phyloP scores from a whole-genome alignment of 2,329 filamentous ascomycete species.

The Calonectria leucothoes region DNA sequence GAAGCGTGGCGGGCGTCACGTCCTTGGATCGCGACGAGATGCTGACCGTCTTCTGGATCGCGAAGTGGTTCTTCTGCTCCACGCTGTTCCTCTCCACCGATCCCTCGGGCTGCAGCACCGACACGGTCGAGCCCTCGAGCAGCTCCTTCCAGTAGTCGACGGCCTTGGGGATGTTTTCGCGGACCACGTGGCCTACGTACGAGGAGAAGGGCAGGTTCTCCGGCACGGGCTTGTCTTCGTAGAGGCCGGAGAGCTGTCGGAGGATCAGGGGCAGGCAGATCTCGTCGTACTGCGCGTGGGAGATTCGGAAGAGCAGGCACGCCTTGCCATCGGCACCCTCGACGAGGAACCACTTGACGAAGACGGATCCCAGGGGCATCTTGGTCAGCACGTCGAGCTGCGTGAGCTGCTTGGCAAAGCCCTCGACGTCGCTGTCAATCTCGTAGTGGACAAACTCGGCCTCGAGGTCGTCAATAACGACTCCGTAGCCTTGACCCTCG shows the following conservation, averaged over 20 bases:
- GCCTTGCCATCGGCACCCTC: constrained; percentile 46
- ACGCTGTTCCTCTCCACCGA: not conserved
- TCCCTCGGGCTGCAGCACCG: not conserved
- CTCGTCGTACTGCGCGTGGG: constrained; percentile 77
- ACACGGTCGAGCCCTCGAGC: constrained; percentile 66
- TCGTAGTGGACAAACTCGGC: constrained; percentile 64
- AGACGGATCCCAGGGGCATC: constrained; percentile 69
- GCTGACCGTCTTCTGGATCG: constrained; percentile 56
- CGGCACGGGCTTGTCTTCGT: constrained; percentile 41
- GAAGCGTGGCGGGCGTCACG: constrained; percentile 71
- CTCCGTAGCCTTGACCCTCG: constrained; percentile 62
- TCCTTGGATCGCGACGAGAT: constrained; percentile 57
- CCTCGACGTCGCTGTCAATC: constrained; percentile 59
- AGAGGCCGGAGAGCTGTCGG: constrained; percentile 67
- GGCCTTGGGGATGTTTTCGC: constrained; percentile 57
- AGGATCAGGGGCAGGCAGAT: constrained; percentile 72
- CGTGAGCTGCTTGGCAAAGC: constrained; percentile 65
- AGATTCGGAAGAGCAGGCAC: constrained; percentile 70
- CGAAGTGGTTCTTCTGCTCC: constrained; percentile 49
- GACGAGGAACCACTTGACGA: constrained; percentile 69
- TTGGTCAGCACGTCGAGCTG: constrained; percentile 65
- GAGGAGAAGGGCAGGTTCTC: constrained; percentile 56
- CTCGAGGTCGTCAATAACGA: constrained; percentile 67
- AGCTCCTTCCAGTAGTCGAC: constrained; percentile 72
- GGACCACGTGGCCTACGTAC: constrained; percentile 48